Percentiles rank a stretch among this genome's conserved stretches.
These are phyloP conservation scores for Penicillium maclennaniae DNA, from an alignment of 495 filamentous ascomycete genomes.

Conservation along the genomic window DNA sequence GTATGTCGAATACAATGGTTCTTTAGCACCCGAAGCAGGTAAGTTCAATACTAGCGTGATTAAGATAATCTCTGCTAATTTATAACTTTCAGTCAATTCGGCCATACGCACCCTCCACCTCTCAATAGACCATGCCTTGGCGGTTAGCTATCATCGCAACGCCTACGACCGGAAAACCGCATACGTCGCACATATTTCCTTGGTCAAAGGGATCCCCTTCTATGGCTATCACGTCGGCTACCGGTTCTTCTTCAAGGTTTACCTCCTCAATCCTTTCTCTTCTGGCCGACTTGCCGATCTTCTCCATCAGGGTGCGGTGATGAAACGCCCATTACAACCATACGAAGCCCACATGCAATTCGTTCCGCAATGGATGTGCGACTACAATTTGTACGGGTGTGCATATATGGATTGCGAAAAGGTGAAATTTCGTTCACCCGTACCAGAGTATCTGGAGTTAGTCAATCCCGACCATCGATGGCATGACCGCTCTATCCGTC, in stretches of 20 bases:
- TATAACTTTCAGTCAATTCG: slow-evolving; percentile 50
- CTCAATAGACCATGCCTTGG: slow-evolving; percentile 82
- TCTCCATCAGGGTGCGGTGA: slow-evolving; percentile 76
- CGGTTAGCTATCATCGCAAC: slow-evolving; percentile 75
- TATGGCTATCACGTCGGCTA: slow-evolving; percentile 95
- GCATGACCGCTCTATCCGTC: slow-evolving; percentile 69
- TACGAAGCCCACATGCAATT: slow-evolving; percentile 92
- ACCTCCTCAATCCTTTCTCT: slow-evolving; percentile 78
- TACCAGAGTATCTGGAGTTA: slow-evolving; percentile 64
- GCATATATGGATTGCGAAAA: slow-evolving; percentile 72
- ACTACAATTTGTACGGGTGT: slow-evolving; percentile 95
- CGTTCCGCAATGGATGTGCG: slow-evolving; percentile 93
- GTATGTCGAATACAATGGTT: slow-evolving; percentile 80
- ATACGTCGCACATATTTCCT: slow-evolving; percentile 83
- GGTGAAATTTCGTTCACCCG: slow-evolving; percentile 67
- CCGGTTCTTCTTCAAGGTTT: slow-evolving; percentile 87
- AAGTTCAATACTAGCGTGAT: slow-evolving; percentile 12
- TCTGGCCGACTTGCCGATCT: slow-evolving; percentile 82
- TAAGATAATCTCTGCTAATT: neutral
- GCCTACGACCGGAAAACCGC: slow-evolving; percentile 59
- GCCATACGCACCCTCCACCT: slow-evolving; percentile 70
- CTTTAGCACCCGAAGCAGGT: slow-evolving; percentile 64
- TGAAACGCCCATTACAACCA: slow-evolving; percentile 80
- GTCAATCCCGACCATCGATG: slow-evolving; percentile 60
- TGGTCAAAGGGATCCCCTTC: slow-evolving; percentile 92